These are phyloP conservation scores for Cucumis sativus DNA, from an alignment of 306 rosid species.

Conservation along the genomic window Cucumber_9930_V3 NC_026659.2:122501-123000, in stretches of 20 bases:
- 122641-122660: constrained; percentile 17
- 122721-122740: background rate
- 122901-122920: background rate
- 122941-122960: background rate
- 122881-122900: constrained; percentile 5
- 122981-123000: background rate
- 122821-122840: constrained; percentile 3
- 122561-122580: constrained; percentile 24
- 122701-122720: background rate
- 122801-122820: background rate
- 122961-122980: background rate
- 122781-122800: background rate
- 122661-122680: constrained; percentile 37
- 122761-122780: background rate
- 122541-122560: constrained; percentile 38
- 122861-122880: background rate
- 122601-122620: constrained; percentile 21
- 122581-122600: constrained; percentile 43
- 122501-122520: constrained; percentile 34
- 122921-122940: background rate
- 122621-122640: constrained; percentile 20
- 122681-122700: constrained; percentile 6
- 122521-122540: constrained; percentile 41
- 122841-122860: background rate
- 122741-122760: background rate